phyloP scores from a whole-genome alignment of 208 protist species.

The Leishmania gerbilli region DNA sequence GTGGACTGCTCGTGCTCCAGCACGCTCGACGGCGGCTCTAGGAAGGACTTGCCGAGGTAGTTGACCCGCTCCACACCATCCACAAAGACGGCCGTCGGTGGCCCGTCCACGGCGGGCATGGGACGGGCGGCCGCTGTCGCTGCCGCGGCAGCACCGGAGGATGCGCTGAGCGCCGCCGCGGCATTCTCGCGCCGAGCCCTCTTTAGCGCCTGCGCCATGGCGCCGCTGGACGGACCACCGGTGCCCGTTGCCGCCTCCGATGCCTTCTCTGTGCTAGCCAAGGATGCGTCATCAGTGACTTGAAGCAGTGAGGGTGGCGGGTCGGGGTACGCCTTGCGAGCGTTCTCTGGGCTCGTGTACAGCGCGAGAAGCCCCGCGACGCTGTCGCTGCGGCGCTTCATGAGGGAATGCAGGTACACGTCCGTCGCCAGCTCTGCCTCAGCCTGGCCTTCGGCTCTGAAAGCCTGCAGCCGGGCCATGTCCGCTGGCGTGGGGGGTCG shows the following conservation, averaged over 20 bases:
- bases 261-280: background rate
- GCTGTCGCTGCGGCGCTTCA: conserved; percentile 2
- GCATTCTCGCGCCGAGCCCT: conserved; percentile 24
- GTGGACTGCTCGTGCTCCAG: conserved; percentile 35
- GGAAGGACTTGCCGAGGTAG: conserved; percentile 79
- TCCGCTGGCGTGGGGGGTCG: conserved; percentile 11
- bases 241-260: background rate
- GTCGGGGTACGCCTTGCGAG: conserved; percentile 40
- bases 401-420: conserved; percentile 7
- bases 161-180: conserved; percentile 11
- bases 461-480: conserved; percentile 21
- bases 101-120: conserved; percentile 4
- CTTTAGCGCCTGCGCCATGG: conserved; percentile 12
- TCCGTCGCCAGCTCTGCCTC: conserved; percentile 6
- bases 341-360: conserved; percentile 43
- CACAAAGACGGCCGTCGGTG: conserved; percentile 34
- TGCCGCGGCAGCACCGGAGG: background rate
- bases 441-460: background rate
- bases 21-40: conserved; percentile 59
- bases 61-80: conserved; percentile 55
- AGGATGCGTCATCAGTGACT: background rate
- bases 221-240: background rate
- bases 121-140: conserved; percentile 10
- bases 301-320: conserved; percentile 28
- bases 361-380: conserved; percentile 36